Evolutionary conservation across 345 rosid species (phyloP), one percentile per base, ranked within the genome.

Genomic region (Sisymbrium irio): DNA sequence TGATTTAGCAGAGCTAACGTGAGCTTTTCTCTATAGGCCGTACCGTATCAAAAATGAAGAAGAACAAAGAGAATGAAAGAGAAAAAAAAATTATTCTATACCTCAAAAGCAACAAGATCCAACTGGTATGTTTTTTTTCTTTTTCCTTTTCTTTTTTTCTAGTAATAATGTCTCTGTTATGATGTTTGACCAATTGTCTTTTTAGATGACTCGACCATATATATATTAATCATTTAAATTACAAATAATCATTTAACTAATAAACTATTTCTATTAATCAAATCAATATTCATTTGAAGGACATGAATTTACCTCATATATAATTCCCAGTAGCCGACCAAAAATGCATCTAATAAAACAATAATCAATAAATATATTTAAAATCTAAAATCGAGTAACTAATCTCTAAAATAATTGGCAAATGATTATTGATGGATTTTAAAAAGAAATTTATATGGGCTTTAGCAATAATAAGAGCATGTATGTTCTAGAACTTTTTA

Each of bases 31-130:
- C 0, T 17, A 63, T 17, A 63, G 54, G 33, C 45, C 55, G 55
- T 53, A 67, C 73, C 67, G 81, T 78, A 50, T 50, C 8, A 22
- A 22, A 50, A 27, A 10, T 22, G n/a, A 50, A 50, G n/a, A 12
- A 41, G 17, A 13, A 41, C 5, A 40, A 11, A 20, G 13, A 20
- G 55, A 49, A 20, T 20, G 30, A 49, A 49, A 49, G n/a, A 49
- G 14, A 18, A 22, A 22, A 9, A 49, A 20, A 49, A 32, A 9
- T 19, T 4, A 82, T 65, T 15, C 33, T 67, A 67, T 61, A 49
- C 87, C 85, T 5, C 82, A 82, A 87, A 87, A 85, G 88, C 82
- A 80, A 66, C 91, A 71, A 87, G 80, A 80, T 64, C 78, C 82
- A 80, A 87, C 85, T 79, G 82, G 87, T 80, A 83, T 79, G 71